Evolutionary conservation across 2,329 filamentous ascomycete species (phyloP), one percentile per base, ranked within the genome.

Genomic region (Colletotrichum horii): DNA sequence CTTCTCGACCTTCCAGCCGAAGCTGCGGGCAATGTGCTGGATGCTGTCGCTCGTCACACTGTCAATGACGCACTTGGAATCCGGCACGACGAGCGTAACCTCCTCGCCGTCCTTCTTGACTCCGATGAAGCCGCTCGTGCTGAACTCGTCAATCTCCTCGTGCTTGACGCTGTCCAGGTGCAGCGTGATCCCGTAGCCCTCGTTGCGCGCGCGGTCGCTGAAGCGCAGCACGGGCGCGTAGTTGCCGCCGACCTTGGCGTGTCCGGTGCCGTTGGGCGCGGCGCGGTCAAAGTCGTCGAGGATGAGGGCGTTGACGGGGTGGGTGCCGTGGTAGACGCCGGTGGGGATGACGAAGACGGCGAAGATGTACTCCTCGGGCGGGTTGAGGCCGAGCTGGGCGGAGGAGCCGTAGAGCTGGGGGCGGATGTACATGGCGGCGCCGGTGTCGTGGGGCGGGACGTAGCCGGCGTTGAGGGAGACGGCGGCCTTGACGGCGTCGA

Each of bases 241-340:
- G 87, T 98, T 98, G 16, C 96, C 97, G 30, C 97, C 96, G 4
- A 98, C 91, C 87, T 98, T 98, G n/a, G 95, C 96, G 77, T 92
- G 93, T 0, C 96, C 96, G 0, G 95, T 97, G 1, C 96, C 96
- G 80, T 96, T 92, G 1, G 97, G 96, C n/a, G 96, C 96, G 0
- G 96, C 92, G 34, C 96, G 94, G 84, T 98, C 96, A 83, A 98
- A 98, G 34, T 97, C 94, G 81, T 98, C 96, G 4, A 98, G 89
- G 75, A 98, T 94, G 69, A 98, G 87, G 3, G 94, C 95, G 81
- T 94, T 93, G n/a, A 98, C 95, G 0, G 96, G 95, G 79, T 96
- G 92, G 0, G 93, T 92, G 48, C 97, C 96, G 85, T 98, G 96
- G 87, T 98, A 98, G 19, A 98, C 96, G 9, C 96, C 96, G 1